These are phyloP conservation scores for Psilocybe subaeruginosa DNA, from an alignment of 768 basidiomycete genomes.

Conservation along the genomic window DNA sequence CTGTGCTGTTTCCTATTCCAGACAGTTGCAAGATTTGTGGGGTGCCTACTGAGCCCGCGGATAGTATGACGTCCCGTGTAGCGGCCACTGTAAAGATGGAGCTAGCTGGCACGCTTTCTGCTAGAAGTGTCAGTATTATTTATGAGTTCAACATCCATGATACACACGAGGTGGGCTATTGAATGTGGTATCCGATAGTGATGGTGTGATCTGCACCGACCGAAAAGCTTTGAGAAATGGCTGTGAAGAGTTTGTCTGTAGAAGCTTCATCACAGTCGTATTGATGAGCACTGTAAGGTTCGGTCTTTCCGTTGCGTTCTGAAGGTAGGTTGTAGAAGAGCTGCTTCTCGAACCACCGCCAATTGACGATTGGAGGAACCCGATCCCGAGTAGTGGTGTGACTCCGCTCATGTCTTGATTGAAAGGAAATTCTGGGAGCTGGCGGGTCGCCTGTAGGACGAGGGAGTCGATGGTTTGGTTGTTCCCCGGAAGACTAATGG, in stretches of 20 bases:
- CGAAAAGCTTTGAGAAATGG: not conserved
- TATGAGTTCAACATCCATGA: not conserved
- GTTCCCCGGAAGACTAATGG: conserved; percentile 34
- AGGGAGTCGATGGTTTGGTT: conserved; percentile 30
- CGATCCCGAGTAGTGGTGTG: conserved; percentile 29
- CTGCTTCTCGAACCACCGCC: conserved; percentile 32
- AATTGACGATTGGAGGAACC: conserved; percentile 36
- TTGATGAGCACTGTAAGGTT: conserved; percentile 38
- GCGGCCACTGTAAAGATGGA: conserved; percentile 31
- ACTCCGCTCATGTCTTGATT: conserved; percentile 36
- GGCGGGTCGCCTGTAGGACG: conserved; percentile 34
- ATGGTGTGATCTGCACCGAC: not conserved
- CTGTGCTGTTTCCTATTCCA: conserved; percentile 34
- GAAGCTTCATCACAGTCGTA: conserved; percentile 27
- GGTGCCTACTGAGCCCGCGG: conserved; percentile 39
- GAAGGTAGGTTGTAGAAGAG: conserved; percentile 38
- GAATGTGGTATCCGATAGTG: not conserved
- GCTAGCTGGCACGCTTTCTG: not conserved
- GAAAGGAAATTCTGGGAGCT: conserved; percentile 37
- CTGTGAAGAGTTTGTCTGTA: not conserved
- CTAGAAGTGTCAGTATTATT: not conserved
- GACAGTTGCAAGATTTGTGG: conserved; percentile 39
- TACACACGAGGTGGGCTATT: not conserved
- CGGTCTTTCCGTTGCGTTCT: conserved; percentile 25
- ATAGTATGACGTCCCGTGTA: conserved; percentile 56